Evolutionary conservation across 768 basidiomycete species (phyloP).

Genomic region (Tricholomella constricta): DNA sequence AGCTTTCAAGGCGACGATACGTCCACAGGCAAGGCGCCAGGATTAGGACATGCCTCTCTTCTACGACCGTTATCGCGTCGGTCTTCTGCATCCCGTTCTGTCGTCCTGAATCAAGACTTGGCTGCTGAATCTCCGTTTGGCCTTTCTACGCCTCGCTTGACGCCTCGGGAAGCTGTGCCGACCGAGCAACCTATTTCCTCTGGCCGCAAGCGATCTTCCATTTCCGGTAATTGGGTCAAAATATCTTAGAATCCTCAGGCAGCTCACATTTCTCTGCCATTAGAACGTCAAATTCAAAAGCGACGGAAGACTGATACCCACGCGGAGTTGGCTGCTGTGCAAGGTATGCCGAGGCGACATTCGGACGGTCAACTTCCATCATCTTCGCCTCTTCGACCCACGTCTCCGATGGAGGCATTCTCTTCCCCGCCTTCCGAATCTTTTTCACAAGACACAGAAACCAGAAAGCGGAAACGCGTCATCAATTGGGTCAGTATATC

Average conservation of each 20-base stretch:
- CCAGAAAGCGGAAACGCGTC: constrained; percentile 15
- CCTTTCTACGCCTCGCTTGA: constrained; percentile 2
- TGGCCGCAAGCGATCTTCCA: background rate
- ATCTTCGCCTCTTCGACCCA: background rate
- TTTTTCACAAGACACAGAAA: constrained; percentile 9
- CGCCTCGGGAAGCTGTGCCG: background rate
- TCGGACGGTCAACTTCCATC: background rate
- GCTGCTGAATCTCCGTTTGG: background rate
- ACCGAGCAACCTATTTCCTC: background rate
- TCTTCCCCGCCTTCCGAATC: background rate
- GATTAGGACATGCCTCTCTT: background rate
- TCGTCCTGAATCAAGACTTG: background rate
- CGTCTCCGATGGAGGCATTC: background rate
- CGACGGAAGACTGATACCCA: constrained; percentile 10
- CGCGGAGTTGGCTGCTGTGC: background rate
- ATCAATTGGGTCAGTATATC: constrained; percentile 14
- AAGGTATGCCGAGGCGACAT: background rate
- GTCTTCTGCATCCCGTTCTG: background rate
- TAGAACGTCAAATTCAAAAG: constrained; percentile 2
- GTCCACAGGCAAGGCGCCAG: background rate
- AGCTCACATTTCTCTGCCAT: background rate
- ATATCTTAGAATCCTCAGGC: background rate
- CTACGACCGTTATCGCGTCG: background rate
- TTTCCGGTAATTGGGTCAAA: background rate
- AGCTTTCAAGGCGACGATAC: background rate